Evolutionary conservation across 2,329 filamentous ascomycete genomes (phyloP), one percentile per base, ranked within the genome.

Genomic region (Cladobotryum protrusum): DNA sequence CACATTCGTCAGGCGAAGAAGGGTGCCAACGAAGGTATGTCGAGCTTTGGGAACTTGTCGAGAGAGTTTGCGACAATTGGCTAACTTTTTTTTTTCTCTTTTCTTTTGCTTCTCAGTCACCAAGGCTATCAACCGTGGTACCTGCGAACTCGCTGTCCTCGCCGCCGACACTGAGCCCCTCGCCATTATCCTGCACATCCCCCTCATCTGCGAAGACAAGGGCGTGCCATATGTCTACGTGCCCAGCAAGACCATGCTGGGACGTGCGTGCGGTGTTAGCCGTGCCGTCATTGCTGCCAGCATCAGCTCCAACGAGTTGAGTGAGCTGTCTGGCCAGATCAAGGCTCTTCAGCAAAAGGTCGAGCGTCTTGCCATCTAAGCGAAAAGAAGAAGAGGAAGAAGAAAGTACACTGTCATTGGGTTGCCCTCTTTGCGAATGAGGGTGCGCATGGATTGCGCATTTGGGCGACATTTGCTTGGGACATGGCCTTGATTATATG

Each of bases 271-370:
- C 66, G 92, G 92, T 78, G 92, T 96, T 55, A 86, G 81, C 65
- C 81, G 92, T 52, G 79, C 89, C 49, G 91, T 97, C 54, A 96
- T 97, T 62, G 86, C 89, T 37, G 85, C 83, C 55, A 85, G 79
- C 63, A 95, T 97, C 72, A 96, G 89, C 59, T 90, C 86, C 71
- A 95, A 95, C 79, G 89, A 95, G 73, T 86, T 86, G 36, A 87
- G 82, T 63, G 91, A 96, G 71, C 78, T 97, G 53, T 87, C 85
- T 70, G 81, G 82, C 64, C 89, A 95, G 78, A 96, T 97, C 71
- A 81, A 87, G 62, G 79, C 84, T 57, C 78, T 96, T 65, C 95
- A 92, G 78, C 88, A 95, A 73, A 95, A 96, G 83, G 88, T 97
- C 49, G 92, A 97, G 80, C 82, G 91, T 62, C 80, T 96, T 60